Evolutionary conservation across 306 rosid genomes (phyloP), one percentile per base, ranked within the genome.

Genomic region (Abrus precatorius): DNA sequence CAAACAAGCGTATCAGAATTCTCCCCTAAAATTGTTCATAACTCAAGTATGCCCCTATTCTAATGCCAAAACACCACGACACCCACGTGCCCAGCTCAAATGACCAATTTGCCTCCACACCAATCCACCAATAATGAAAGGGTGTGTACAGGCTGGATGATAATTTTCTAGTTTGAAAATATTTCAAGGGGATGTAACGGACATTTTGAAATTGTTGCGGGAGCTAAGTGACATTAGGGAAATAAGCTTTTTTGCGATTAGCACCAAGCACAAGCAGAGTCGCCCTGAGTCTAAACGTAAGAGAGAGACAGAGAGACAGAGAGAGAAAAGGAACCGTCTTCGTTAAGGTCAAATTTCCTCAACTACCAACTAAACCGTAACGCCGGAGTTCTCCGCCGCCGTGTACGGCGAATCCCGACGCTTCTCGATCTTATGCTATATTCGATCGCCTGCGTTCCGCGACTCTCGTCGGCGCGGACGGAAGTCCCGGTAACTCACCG

Each of bases 401-500:
- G 87, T 77, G 44, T 27, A 54, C 10, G 57, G 44, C 67, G 14
- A 56, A 41, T 59, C 72, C 63, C 56, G 72, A 52, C 79, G 52
- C 33, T 32, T 77, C 3, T 14, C 48, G 76, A 65, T 82, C 88
- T 78, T 91, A 87, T 87, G 94, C 97, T 85, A 79, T 89, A 77
- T 75, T 57, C 85, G 92, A 88, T 92, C 97, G 82, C 38, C 53
- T 45, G 48, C 61, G 87, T 85, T 80, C 88, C 87, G 89, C 91
- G 86, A 84, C 85, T 50, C 69, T 83, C 84, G 92, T 86, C 93
- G 89, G 88, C 84, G 71, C 70, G 77, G 82, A 61, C 86, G 78
- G 83, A 53, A 57, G 74, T 83, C 85, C 93, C 89, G 88, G 92
- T 87, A 53, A 81, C 85, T 78, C 59, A 78, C 91, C 92, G 93